phyloP scores from a whole-genome alignment of 768 basidiomycete species.

The Boletus rubropictus region DNA sequence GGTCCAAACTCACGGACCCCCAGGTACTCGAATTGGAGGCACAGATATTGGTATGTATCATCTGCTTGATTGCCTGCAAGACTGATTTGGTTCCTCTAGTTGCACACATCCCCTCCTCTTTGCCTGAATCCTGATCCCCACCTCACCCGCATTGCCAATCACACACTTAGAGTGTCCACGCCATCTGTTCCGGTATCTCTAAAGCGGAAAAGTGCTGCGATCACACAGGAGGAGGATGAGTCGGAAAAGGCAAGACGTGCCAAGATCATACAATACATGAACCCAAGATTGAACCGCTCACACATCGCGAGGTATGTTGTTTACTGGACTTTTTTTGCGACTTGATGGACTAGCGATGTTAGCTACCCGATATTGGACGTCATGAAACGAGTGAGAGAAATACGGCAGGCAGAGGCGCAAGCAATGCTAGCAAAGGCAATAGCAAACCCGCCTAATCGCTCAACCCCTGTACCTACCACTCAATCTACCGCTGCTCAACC shows the following conservation, averaged over 20 bases:
- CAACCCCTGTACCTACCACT: constrained; percentile 26
- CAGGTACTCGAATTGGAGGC: constrained; percentile 74
- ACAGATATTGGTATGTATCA: constrained; percentile 53
- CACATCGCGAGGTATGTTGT: constrained; percentile 44
- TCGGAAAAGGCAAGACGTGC: constrained; percentile 63
- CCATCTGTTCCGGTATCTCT: constrained; percentile 68
- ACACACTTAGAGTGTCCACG: constrained; percentile 63
- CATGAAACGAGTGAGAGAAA: constrained; percentile 31
- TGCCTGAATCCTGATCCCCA: constrained; percentile 79
- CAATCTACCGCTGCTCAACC: constrained; percentile 33
- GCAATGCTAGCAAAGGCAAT: constrained; percentile 22
- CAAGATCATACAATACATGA: constrained; percentile 79
- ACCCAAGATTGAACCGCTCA: constrained; percentile 47
- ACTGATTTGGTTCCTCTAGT: constrained; percentile 35
- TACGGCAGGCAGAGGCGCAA: constrained; percentile 23
- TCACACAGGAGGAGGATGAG: constrained; percentile 74
- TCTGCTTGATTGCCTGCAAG: background rate
- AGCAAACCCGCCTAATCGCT: constrained; percentile 27
- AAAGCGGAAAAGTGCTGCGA: constrained; percentile 67
- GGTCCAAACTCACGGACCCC: constrained; percentile 59
- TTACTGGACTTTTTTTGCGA: background rate
- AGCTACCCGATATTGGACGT: constrained; percentile 60
- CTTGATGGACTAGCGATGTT: constrained; percentile 1
- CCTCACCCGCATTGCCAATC: constrained; percentile 70
- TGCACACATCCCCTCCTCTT: constrained; percentile 68